Base-by-base conservation (phyloP, 2,329 filamentous ascomycete species). In the Cytospora piceicola region DNA sequence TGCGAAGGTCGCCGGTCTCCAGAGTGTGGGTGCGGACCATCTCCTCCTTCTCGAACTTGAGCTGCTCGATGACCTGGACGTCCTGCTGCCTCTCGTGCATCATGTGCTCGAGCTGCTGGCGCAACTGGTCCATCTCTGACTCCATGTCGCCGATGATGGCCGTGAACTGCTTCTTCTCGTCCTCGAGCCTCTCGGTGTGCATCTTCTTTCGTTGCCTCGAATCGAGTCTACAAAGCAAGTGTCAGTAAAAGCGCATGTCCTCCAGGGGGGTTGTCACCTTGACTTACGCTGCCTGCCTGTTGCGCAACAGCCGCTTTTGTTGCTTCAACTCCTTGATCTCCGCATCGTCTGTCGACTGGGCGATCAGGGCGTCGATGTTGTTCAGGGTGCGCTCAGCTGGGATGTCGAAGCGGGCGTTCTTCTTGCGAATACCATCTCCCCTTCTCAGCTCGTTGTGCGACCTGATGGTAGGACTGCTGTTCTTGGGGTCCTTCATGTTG, bases 301-400 rank as follows among this genome's bases (percentile, higher is more conserved):
- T 99, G 74, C 95, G 88, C 69, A 99, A 83, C 68, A 99, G 83
- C 68, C 95, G 90, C 84, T 98, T 98, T 79, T 97, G 95, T 77
- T 97, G 93, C 86, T 99, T 99, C 74, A 99, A 85, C 81, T 98
- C 94, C 84, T 97, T 98, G 82, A 97, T 91, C 81, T 96, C 90
- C 70, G 95, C 89, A 74, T 98, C 94, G 77, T 96, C 90, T 64
- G 88, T 93, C 42, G 93, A 94, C 78, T 92, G 89, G 61, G 90
- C 85, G 78, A 99, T 98, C 74, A 98, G 85, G 68, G 92, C 86
- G 77, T 99, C 95, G 79, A 99, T 98, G 80, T 96, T 98, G 82
- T 87, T 89, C 72, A 99, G 86, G 74, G 94, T 98, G 69, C 94
- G 88, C 80, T 97, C 95, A 54, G 92, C 67, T 12, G 95, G 95